These are phyloP conservation scores for Alternaria ethzedia DNA, from an alignment of 2,329 filamentous ascomycete species.

Conservation along the genomic window DNA sequence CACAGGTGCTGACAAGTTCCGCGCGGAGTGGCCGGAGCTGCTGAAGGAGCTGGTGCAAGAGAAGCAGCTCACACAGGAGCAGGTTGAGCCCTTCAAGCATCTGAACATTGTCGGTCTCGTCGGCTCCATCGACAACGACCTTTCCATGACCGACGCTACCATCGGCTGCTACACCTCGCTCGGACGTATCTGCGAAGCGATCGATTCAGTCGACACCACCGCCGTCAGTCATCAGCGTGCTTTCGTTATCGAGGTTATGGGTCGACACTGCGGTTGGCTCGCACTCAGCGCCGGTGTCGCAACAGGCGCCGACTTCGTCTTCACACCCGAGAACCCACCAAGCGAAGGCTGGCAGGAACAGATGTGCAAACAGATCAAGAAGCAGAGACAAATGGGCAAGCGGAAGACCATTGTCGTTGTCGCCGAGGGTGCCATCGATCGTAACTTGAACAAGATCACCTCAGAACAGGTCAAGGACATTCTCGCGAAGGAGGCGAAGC, in stretches of 20 bases:
- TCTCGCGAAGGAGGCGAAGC: slow-evolving; percentile 77
- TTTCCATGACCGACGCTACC: slow-evolving; percentile 95
- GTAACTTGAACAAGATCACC: slow-evolving; percentile 81
- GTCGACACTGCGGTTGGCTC: slow-evolving; percentile 95
- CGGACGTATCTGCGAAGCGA: slow-evolving; percentile 89
- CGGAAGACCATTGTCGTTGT: slow-evolving; percentile 98
- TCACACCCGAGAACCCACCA: slow-evolving; percentile 93
- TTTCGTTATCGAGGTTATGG: slow-evolving; percentile 97
- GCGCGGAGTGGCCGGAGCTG: slow-evolving; percentile 88
- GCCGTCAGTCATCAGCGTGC: slow-evolving; percentile 92
- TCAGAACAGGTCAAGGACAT: slow-evolving; percentile 84
- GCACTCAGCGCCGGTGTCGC: slow-evolving; percentile 95
- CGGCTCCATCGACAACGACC: slow-evolving; percentile 97
- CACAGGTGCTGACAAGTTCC: slow-evolving; percentile 93
- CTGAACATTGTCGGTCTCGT: slow-evolving; percentile 97
- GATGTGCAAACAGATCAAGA: slow-evolving; percentile 39
- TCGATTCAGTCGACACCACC: slow-evolving; percentile 96
- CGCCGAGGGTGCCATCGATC: slow-evolving; percentile 80
- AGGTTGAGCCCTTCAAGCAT: slow-evolving; percentile 78
- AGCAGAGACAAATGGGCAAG: slow-evolving; percentile 90
- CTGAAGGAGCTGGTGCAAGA: slow-evolving; percentile 81
- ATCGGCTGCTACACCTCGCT: slow-evolving; percentile 97
- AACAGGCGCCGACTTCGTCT: slow-evolving; percentile 94
- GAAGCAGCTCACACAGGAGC: slow-evolving; percentile 71
- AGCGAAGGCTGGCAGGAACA: slow-evolving; percentile 78